A percentile compares a stretch with the other conserved stretches of the same genome.
phyloP scores from a whole-genome alignment of 2,329 filamentous ascomycete genomes.

The Arthrobotrys iridis region DNA sequence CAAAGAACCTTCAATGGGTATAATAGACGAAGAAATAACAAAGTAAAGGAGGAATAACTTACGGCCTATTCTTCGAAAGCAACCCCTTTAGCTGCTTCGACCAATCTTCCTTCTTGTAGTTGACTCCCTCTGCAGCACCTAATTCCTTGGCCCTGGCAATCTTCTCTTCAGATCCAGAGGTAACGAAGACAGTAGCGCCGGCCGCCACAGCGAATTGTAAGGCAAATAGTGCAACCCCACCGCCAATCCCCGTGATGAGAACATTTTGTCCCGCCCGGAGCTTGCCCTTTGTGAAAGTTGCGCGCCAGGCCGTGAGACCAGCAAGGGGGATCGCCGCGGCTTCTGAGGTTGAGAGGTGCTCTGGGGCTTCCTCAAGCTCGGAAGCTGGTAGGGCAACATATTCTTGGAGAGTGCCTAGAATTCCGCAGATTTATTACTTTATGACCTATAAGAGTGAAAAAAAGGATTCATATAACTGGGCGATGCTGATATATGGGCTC shows the following conservation, averaged over 20 bases:
- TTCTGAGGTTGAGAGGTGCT: conserved; percentile 76
- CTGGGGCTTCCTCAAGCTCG: conserved; percentile 80
- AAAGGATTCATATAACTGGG: conserved; percentile 36
- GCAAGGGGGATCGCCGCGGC: conserved; percentile 86
- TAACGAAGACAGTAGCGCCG: conserved; percentile 83
- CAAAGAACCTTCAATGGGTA: conserved; percentile 7
- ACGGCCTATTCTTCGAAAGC: conserved; percentile 73
- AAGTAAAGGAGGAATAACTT: conserved; percentile 14
- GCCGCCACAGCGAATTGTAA: conserved; percentile 80
- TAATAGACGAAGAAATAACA: conserved; percentile 17
- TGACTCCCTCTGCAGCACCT: conserved; percentile 83
- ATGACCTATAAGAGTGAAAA: conserved; percentile 4
- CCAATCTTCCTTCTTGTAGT: conserved; percentile 81
- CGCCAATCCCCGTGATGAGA: conserved; percentile 89
- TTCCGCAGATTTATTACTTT: conserved; percentile 1
- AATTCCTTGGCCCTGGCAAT: conserved; percentile 75
- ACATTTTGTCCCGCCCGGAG: conserved; percentile 75
- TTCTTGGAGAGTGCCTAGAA: conserved; percentile 77
- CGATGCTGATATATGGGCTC: conserved; percentile 12
- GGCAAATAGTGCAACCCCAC: conserved; percentile 85
- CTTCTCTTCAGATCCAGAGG: conserved; percentile 78
- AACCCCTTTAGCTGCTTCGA: conserved; percentile 75
- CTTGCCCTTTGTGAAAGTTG: conserved; percentile 80
- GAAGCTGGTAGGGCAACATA: conserved; percentile 73
- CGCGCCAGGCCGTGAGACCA: conserved; percentile 88